Conservation (phyloP, 371 early-diverging fungal species). For the Mucor mucedo region DNA sequence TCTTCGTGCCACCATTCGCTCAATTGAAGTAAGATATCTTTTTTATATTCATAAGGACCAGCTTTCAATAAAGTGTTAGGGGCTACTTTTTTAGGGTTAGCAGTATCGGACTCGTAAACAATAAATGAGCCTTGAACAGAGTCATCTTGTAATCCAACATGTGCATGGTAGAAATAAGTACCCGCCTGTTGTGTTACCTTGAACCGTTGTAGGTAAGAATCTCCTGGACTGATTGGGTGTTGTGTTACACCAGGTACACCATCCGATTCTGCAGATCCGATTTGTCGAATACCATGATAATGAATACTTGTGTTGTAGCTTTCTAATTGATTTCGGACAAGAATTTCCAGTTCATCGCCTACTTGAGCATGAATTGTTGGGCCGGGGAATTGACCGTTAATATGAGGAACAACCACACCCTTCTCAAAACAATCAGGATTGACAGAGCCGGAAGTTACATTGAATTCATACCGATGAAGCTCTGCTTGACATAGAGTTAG, state of each 20-base stretch:
- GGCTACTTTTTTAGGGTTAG: conserved; percentile 22
- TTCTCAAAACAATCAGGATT: conserved; percentile 43
- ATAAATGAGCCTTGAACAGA: conserved; percentile 49
- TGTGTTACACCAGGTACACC: conserved; percentile 54
- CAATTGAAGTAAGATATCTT: conserved; percentile 46
- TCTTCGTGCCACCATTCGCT: conserved; percentile 54
- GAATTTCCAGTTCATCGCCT: conserved; percentile 49
- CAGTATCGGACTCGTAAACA: conserved; percentile 43
- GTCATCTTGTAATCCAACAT: conserved; percentile 45
- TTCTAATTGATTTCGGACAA: conserved; percentile 38
- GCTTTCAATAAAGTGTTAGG: conserved; percentile 17
- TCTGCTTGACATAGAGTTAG: conserved; percentile 6
- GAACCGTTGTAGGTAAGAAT: conserved; percentile 36
- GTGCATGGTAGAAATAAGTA: conserved; percentile 57
- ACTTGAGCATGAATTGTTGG: conserved; percentile 43
- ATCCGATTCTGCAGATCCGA: conserved; percentile 42
- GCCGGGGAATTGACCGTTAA: conserved; percentile 59
- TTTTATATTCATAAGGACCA: conserved; percentile 48
- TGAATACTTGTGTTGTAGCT: conserved; percentile 34
- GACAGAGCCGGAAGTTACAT: conserved; percentile 4
- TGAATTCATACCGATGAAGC: conserved; percentile 19
- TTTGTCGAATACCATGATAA: conserved; percentile 50
- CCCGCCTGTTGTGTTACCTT: conserved; percentile 40
- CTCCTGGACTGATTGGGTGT: conserved; percentile 39
- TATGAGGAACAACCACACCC: conserved; percentile 18